These are phyloP conservation scores for Trichoderma sp. DNA, from an alignment of 2,329 filamentous ascomycete species.

Conservation along the genomic window DNA sequence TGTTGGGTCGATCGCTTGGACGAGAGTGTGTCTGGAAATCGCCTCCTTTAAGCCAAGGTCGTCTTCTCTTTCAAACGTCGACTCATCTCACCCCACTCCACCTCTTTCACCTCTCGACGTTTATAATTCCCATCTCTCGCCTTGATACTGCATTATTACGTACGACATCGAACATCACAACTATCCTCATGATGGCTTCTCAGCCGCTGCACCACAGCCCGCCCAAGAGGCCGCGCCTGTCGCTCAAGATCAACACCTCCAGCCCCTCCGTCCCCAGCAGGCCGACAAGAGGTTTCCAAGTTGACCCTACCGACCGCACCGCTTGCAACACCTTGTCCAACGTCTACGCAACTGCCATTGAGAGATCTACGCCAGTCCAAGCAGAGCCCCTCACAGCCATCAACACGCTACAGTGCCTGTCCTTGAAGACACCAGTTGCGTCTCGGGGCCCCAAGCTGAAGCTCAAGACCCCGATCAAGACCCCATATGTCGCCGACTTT, in stretches of 20 bases:
- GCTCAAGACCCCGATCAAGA: slow-evolving; percentile 51
- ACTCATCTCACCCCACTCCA: not conserved
- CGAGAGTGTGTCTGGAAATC: not conserved
- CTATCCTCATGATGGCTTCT: slow-evolving; percentile 42
- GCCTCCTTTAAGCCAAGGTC: not conserved
- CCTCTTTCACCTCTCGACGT: not conserved
- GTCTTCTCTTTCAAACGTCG: not conserved
- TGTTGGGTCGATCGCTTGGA: not conserved
- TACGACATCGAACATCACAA: not conserved
- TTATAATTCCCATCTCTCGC: not conserved
- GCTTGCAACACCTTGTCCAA: slow-evolving; percentile 70
- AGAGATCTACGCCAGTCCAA: slow-evolving; percentile 57
- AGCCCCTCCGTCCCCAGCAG: slow-evolving; percentile 37
- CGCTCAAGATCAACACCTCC: slow-evolving; percentile 58
- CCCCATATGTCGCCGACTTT: slow-evolving; percentile 51
- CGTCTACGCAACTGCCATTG: slow-evolving; percentile 65
- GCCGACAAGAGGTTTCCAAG: slow-evolving; percentile 39
- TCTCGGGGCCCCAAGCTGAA: slow-evolving; percentile 39
- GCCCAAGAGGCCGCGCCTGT: slow-evolving; percentile 59
- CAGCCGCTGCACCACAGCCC: slow-evolving; percentile 28
- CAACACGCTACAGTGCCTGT: slow-evolving; percentile 46
- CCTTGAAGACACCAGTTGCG: slow-evolving; percentile 39
- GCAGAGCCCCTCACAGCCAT: slow-evolving; percentile 55
- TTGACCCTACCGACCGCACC: slow-evolving; percentile 63
- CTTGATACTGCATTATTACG: not conserved